These are phyloP conservation scores for Sequoiadendron giganteum DNA, from an alignment of 75 land plant species.

Conservation along the genomic window DNA sequence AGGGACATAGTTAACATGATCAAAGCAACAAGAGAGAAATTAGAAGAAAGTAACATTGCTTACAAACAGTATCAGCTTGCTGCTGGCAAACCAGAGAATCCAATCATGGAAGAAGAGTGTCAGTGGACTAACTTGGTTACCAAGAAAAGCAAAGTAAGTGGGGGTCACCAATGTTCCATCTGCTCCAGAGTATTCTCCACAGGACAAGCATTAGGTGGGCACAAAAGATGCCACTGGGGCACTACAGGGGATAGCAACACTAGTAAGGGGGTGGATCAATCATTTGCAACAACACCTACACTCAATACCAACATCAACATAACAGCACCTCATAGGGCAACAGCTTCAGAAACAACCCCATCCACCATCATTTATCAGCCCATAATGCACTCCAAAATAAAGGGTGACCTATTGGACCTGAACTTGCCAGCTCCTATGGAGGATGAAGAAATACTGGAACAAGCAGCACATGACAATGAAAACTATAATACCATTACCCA, in stretches of 20 bases:
- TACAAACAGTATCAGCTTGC: not conserved
- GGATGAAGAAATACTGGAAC: slow-evolving; percentile 15
- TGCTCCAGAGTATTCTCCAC: slow-evolving; percentile 44
- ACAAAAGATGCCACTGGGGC: slow-evolving; percentile 60
- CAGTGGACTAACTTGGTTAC: not conserved
- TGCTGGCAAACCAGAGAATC: not conserved
- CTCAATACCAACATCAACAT: not conserved
- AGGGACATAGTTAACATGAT: not conserved
- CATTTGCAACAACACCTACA: not conserved
- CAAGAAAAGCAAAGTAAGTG: slow-evolving; percentile 7
- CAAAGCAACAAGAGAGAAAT: not conserved
- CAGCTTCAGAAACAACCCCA: not conserved
- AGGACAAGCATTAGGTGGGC: slow-evolving; percentile 63
- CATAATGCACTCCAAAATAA: not conserved
- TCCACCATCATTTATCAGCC: not conserved
- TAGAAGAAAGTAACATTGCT: not conserved
- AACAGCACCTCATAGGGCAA: not conserved
- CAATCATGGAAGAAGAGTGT: not conserved
- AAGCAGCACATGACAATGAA: not conserved
- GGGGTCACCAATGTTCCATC: slow-evolving; percentile 46
- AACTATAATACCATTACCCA: not conserved
- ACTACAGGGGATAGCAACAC: not conserved
- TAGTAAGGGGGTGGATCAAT: slow-evolving; percentile 8
- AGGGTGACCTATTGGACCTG: slow-evolving; percentile 8
- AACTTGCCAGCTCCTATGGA: slow-evolving; percentile 26